Evolutionary conservation across 2,329 filamentous ascomycete genomes (phyloP).

Genomic region (Apiospora marii): DNA sequence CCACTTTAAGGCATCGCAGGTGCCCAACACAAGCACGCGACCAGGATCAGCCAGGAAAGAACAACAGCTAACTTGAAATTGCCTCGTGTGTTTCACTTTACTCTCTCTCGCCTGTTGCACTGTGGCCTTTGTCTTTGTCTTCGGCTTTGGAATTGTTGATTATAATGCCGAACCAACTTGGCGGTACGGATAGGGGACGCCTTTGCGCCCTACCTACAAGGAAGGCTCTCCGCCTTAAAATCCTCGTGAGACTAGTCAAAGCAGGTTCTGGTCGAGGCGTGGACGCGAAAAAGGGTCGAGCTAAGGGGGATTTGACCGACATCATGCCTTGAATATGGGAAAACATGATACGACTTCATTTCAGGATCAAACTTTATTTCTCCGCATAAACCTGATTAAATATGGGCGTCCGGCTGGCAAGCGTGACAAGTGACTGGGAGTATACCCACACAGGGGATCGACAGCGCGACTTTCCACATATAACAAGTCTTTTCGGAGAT

Average conservation of each 20-base stretch:
- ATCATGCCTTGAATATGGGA: constrained; percentile 1
- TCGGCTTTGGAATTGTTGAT: not conserved
- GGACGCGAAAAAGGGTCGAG: not conserved
- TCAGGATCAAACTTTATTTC: constrained; percentile 15
- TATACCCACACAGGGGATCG: not conserved
- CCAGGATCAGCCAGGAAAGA: not conserved
- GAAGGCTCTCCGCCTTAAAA: not conserved
- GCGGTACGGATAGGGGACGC: not conserved
- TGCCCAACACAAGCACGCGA: not conserved
- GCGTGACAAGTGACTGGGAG: not conserved
- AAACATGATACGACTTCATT: constrained; percentile 4
- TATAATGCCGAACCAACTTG: not conserved
- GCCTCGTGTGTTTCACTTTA: no score
- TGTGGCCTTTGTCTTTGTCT: not conserved
- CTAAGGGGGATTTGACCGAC: not conserved
- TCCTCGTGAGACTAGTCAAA: constrained; percentile 6
- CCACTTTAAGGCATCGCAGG: no score
- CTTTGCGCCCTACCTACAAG: no score
- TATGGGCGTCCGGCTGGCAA: not conserved
- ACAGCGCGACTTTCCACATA: not conserved
- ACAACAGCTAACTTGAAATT: not conserved
- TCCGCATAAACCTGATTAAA: constrained; percentile 20
- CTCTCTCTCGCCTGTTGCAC: not conserved
- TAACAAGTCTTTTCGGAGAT: not conserved
- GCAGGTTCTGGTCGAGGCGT: not conserved